phyloP scores from a whole-genome alignment of 345 rosid genomes.

The Eucalyptus sp. region DNA sequence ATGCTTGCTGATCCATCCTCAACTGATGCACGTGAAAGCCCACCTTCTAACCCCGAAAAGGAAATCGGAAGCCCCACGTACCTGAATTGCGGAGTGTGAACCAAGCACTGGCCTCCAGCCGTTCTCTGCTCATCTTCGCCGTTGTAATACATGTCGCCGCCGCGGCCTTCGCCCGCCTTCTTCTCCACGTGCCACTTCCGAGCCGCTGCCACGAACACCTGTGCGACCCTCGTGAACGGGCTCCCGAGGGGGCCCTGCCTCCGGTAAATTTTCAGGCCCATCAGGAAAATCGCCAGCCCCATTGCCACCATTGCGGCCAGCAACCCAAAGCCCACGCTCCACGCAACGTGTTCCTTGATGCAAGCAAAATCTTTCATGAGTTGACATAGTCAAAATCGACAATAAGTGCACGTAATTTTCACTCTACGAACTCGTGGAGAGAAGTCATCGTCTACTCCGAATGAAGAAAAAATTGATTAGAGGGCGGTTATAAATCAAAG shows the following conservation, averaged over 20 bases:
- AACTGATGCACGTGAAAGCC: neutral
- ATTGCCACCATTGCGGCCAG: constrained; percentile 33
- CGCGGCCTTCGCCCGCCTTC: constrained; percentile 15
- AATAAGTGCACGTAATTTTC: neutral
- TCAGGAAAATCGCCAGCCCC: constrained; percentile 35
- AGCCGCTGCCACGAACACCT: constrained; percentile 58
- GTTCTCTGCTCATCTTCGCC: neutral
- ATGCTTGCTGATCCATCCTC: neutral
- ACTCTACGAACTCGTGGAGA: neutral
- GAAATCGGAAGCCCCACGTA: neutral
- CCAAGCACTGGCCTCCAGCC: constrained; percentile 2
- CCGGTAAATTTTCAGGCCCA: constrained; percentile 46
- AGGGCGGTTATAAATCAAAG: neutral
- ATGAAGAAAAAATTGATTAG: neutral
- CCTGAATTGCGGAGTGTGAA: constrained; percentile 56
- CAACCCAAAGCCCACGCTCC: constrained; percentile 58
- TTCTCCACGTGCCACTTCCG: constrained; percentile 42
- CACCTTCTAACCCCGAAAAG: neutral
- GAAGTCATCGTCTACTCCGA: neutral
- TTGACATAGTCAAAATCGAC: neutral
- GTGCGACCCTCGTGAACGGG: constrained; percentile 54
- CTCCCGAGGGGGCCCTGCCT: constrained; percentile 52
- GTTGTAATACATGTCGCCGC: constrained; percentile 4
- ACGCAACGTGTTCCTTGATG: constrained; percentile 53
- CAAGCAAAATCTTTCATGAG: neutral